Evolutionary conservation across 2,329 filamentous ascomycete species (phyloP).

Genomic region (Aspergillus candidus): DNA sequence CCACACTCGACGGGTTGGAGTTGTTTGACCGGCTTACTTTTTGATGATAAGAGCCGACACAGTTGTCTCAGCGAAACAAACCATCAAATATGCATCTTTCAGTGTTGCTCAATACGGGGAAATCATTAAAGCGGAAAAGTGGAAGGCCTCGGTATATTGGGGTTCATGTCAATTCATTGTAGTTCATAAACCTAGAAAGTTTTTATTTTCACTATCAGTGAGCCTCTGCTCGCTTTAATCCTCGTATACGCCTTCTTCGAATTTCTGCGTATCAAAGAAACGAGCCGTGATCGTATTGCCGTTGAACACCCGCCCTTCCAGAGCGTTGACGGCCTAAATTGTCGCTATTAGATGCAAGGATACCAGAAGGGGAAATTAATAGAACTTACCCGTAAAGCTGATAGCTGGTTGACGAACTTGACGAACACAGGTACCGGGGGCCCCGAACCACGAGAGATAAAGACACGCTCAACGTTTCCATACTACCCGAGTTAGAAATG

Average conservation of each 20-base stretch:
- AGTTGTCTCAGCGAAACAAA: too few species aligned
- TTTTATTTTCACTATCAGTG: too few species aligned
- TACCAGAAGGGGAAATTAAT: not conserved
- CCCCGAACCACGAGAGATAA: slow-evolving; percentile 58
- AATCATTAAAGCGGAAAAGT: not conserved
- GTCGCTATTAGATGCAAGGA: slow-evolving; percentile 1
- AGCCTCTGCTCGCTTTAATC: slow-evolving; percentile 15
- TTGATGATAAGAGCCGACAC: not conserved
- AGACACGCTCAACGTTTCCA: slow-evolving; percentile 72
- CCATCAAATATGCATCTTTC: not conserved
- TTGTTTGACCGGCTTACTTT: slow-evolving; percentile 15
- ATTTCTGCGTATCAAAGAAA: slow-evolving; percentile 77
- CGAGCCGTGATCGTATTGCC: slow-evolving; percentile 75
- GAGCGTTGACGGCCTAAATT: slow-evolving; percentile 73
- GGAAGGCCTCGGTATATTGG: not conserved
- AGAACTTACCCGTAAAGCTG: slow-evolving; percentile 68
- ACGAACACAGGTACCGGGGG: slow-evolving; percentile 69
- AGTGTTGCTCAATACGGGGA: not conserved
- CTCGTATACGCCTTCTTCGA: slow-evolving; percentile 61
- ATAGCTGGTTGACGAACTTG: slow-evolving; percentile 81
- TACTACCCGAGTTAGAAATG: slow-evolving; percentile 50
- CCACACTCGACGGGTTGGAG: slow-evolving; percentile 4
- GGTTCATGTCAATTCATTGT: not conserved
- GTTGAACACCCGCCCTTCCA: slow-evolving; percentile 82
- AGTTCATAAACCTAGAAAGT: not conserved